Evolutionary conservation across 176 grass and related monocot species (phyloP).

Genomic region (Metroxylon sagu): DNA sequence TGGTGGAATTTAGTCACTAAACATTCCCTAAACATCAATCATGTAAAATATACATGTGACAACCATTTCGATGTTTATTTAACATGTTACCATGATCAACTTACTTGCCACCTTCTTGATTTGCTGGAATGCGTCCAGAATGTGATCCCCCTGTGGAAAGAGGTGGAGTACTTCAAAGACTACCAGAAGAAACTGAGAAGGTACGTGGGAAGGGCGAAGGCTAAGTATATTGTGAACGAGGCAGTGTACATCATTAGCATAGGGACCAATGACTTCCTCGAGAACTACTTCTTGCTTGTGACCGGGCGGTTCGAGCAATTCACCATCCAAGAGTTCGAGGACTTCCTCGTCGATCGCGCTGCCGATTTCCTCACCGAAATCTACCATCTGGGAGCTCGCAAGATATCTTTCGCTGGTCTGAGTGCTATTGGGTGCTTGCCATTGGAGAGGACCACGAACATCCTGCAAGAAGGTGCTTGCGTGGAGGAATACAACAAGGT

Average conservation of each 20-base stretch:
- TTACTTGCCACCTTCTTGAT: too few relatives aligned
- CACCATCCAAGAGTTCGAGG: conserved; percentile 41
- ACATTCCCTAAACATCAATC: too few relatives aligned
- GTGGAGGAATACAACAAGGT: conserved; percentile 61
- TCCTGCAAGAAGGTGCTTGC: conserved; percentile 36
- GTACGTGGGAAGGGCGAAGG: conserved; percentile 16
- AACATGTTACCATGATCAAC: too few relatives aligned
- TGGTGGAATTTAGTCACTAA: too few relatives aligned
- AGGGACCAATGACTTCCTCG: conserved; percentile 88
- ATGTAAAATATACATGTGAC: too few relatives aligned
- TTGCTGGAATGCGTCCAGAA: too few relatives aligned
- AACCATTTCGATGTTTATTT: too few relatives aligned
- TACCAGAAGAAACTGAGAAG: conserved; percentile 36
- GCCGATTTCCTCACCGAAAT: conserved; percentile 46
- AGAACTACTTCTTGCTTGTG: conserved; percentile 68
- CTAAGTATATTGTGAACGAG: conserved; percentile 40
- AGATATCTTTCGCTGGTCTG: conserved; percentile 59
- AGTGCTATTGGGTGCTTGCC: conserved; percentile 77
- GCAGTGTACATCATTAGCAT: conserved; percentile 69
- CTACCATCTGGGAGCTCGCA: conserved; percentile 49
- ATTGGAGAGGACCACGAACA: conserved; percentile 45
- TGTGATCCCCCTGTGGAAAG: conserved; percentile 68
- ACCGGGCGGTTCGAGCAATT: conserved; percentile 53
- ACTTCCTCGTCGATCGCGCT: conserved; percentile 47
- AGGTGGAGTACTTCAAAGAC: conserved; percentile 81